These are phyloP conservation scores for Melocanna baccifera DNA, from an alignment of 176 grass and related monocot species.

Conservation along the genomic window DNA sequence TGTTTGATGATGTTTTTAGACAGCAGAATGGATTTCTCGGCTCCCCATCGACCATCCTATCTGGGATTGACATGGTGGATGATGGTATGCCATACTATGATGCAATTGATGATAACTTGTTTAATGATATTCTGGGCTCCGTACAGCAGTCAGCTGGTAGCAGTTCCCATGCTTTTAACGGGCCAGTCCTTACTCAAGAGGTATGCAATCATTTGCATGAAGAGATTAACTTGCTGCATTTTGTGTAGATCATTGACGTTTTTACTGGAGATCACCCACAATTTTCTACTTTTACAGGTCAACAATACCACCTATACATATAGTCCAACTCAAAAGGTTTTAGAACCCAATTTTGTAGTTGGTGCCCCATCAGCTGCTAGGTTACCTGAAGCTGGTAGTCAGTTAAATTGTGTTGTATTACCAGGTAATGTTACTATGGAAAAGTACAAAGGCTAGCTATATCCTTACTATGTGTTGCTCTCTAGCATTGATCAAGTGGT, in stretches of 20 bases:
- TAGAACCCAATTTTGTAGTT: slow-evolving; percentile 61
- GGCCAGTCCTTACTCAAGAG: slow-evolving; percentile 46
- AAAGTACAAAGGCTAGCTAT: slow-evolving; percentile 16
- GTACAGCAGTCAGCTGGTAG: slow-evolving; percentile 38
- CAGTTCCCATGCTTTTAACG: slow-evolving; percentile 33
- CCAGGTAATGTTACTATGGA: slow-evolving; percentile 64
- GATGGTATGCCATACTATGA: slow-evolving; percentile 64
- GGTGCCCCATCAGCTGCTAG: slow-evolving; percentile 45
- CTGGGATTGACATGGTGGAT: slow-evolving; percentile 53
- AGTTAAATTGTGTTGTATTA: slow-evolving; percentile 57
- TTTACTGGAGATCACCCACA: slow-evolving; percentile 36
- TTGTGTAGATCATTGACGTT: slow-evolving; percentile 26
- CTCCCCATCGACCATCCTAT: slow-evolving; percentile 40
- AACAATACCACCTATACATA: slow-evolving; percentile 57
- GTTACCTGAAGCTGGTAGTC: slow-evolving; percentile 61
- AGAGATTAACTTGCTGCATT: slow-evolving; percentile 15
- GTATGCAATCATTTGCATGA: slow-evolving; percentile 32
- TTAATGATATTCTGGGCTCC: slow-evolving; percentile 45
- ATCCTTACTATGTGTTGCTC: slow-evolving; percentile 13
- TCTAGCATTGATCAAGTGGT: slow-evolving; percentile 6
- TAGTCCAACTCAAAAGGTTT: slow-evolving; percentile 52
- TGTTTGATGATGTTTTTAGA: slow-evolving; percentile 45
- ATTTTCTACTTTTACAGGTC: slow-evolving; percentile 69
- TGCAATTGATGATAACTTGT: slow-evolving; percentile 63
- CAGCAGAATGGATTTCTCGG: slow-evolving; percentile 43